Base-by-base conservation (phyloP, 805 yeast genomes). In the Ogataea paraovalis region DNA sequence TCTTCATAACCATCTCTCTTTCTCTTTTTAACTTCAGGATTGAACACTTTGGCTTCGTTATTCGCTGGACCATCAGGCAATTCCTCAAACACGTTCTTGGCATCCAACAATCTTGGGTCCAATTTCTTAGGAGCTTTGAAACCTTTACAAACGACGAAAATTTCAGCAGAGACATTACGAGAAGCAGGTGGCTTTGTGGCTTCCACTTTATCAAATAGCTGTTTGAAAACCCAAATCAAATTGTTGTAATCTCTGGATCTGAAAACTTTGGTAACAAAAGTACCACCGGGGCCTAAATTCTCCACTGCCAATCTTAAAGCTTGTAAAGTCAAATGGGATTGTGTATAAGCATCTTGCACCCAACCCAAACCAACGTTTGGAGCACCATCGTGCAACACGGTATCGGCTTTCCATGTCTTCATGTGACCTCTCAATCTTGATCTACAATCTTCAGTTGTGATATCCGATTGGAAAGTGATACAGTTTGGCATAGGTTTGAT, bases 341-440 rank as follows among this genome's bases (percentile, higher is more conserved):
- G 99, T 1, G 98, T 89, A 71, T 88, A 94, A 1, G 99, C 99
- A 80, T 94, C 99, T 69, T 94, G 99, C 19, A 87, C 94, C 99
- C 99, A 94, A n/a, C 96, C 96, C 62, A 94, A 77, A 84, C 99
- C 99, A 59, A 94, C 98, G 63, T 94, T 94, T 27, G 99, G 99
- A 25, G 99, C 99, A 83, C 99, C 99, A 77, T 94, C 99, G 70
- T 94, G 99, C 63, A 94, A 72, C 18, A 94, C 98, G 0, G 96
- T 88, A 64, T 94, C 98, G 1, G 98, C 99, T 61, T 94, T 94
- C 97, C 98, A 94, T 1, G 98, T 91, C 67, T 94, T 94, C 85
- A 94, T 84, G 64, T 92, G 90, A 25, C 97, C 97, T 64, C 98
- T 81, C 53, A 94, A 76, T 67, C 81, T 89, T 39, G 97, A 88